Evolutionary conservation across 2,329 filamentous ascomycete genomes (phyloP).

Genomic region (Malbranchea cinnamomea): DNA sequence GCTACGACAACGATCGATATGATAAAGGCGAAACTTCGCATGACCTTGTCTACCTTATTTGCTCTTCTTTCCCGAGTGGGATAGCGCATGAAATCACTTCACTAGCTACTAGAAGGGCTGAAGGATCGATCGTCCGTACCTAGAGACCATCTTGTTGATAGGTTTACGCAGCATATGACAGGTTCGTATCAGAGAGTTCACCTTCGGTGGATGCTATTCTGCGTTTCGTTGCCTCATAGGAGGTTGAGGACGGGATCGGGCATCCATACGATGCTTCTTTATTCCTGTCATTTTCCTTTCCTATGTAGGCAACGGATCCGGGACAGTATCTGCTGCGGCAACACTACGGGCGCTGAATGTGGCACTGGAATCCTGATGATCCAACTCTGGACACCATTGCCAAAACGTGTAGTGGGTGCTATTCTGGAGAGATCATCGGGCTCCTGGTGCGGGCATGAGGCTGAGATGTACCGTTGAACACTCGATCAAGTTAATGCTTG

Average conservation of each 20-base stretch:
- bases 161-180: constrained; percentile 10
- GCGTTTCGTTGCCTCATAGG: background rate
- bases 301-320: constrained; percentile 6
- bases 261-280: constrained; percentile 2
- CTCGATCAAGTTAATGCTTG: constrained; percentile 99
- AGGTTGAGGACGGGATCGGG: background rate
- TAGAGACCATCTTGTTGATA: too few species aligned
- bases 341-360: constrained; percentile 77
- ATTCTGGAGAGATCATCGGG: constrained; percentile 15
- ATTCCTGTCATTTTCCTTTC: constrained; percentile 6
- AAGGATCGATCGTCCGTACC: too few species aligned
- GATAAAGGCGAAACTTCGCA: too few species aligned
- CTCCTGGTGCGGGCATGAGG: constrained; percentile 39
- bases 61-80: too few species aligned
- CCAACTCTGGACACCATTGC: constrained; percentile 39
- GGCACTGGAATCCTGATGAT: constrained; percentile 26
- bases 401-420: constrained; percentile 8
- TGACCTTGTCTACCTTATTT: too few species aligned
- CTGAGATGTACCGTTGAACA: constrained; percentile 90
- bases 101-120: too few species aligned
- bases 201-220: constrained; percentile 11
- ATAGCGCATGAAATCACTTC: too few species aligned
- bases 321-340: constrained; percentile 24
- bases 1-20: too few species aligned
- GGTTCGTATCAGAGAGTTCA: constrained; percentile 15